Evolutionary conservation across 441 rosid genomes (phyloP), one percentile per base, ranked within the genome.

Genomic region (Iberis amara): DNA sequence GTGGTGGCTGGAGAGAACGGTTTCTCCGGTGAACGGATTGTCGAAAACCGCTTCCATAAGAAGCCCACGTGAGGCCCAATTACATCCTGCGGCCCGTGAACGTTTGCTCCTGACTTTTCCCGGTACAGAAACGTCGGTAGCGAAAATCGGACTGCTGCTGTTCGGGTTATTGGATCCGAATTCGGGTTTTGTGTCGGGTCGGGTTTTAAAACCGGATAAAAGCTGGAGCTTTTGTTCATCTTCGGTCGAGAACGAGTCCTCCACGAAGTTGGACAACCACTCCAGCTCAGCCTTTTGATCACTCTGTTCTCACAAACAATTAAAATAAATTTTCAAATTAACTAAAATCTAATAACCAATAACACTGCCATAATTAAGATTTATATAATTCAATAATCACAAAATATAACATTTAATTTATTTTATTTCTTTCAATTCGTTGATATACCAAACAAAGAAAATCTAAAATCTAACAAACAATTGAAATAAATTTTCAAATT

Each of bases 101-200:
- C 97, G 81, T 75, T 90, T 90, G 82, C 97, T 90, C 9, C 97
- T 70, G n/a, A 95, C 95, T 76, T 87, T 90, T 23, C 82, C 96
- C 1, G 94, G 96, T 8, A 85, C 90, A 11, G 95, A 68, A 55
- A 76, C 68, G 35, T 88, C 89, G 3, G 82, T 63, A 18, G 80
- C 57, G 64, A 61, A 61, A 50, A 68, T 68, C 0, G 72, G 62
- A 24, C 50, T 41, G 66, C 26, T 52, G 10, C 32, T 41, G 30
- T 52, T 57, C 6, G 68, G 47, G 30, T 69, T 76, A 3, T 42
- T 57, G 68, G 58, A n/a, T 6, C 57, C 21, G 57, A 76, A 38
- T 46, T 71, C 77, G n/a, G 77, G 52, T 24, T 79, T 70, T 3
- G 71, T 69, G 28, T 76, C 80, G 35, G 95, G 70, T 50, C 77